Evolutionary conservation across 2,329 filamentous ascomycete species (phyloP), one percentile per base, ranked within the genome.

Genomic region (Aciculosporium take): DNA sequence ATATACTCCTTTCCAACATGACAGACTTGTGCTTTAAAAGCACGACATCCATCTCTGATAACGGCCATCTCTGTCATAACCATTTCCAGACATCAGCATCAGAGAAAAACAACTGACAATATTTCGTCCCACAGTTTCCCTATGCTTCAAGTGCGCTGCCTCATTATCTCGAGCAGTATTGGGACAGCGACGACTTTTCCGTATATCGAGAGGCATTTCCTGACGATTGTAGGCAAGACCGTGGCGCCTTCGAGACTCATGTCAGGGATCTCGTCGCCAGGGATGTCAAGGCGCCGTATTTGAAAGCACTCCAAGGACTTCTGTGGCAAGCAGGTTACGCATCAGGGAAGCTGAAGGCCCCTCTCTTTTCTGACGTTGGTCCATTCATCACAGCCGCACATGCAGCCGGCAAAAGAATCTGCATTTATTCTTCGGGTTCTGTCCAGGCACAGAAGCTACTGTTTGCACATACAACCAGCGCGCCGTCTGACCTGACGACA

Each of bases 381-480:
- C 69, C 74, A 7, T 71, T 71, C 47, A 65, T 87, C 47, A 60
- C 65, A 40, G 51, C 63, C 33, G 87, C 82, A 75, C 67, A 71
- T 41, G 56, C 60, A 13, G 58, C 65, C 24, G 71, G 70, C 21
- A 64, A 74, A 46, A 66, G 66, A 45, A 69, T 88, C 48, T 74
- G 82, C 51, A 88, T 91, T 54, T 91, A 88, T 64, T 87, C 81
- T 4, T 87, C 81, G 10, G 84, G 84, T 25, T 87, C 81, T 18
- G 80, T 89, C 5, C 71, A 79, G 17, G 84, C 84, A 12, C 84
- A 91, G 67, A 84, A 86, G 62, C 66, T 89, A 46, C 71, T 89
- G 47, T 89, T 89, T 60, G 68, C 70, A 45, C 76, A 87, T 54
- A 79, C 75, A 32, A 65, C 73, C 47, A 67, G 72, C 7, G 61